Evolutionary conservation across 129 eudicot genomes (phyloP).

Genomic region (Gnaphalium uliginosum): DNA sequence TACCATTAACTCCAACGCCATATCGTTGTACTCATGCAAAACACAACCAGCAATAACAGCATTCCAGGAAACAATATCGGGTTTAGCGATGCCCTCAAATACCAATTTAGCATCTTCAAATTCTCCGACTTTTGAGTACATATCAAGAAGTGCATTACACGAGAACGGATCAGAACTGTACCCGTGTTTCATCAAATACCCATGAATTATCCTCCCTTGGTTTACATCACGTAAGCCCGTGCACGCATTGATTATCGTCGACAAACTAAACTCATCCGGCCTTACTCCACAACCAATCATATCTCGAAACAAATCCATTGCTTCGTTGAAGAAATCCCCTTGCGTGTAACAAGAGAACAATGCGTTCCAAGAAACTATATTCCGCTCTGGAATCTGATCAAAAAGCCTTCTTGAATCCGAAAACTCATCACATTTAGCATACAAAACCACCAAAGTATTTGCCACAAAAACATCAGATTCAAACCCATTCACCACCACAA

Average conservation of each 20-base stretch:
- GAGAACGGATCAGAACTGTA: conserved; percentile 69
- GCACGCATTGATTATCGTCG: conserved; percentile 74
- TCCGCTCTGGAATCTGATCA: conserved; percentile 60
- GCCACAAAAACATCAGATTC: conserved; percentile 73
- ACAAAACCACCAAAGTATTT: conserved; percentile 71
- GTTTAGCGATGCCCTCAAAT: conserved; percentile 51
- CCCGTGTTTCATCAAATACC: conserved; percentile 74
- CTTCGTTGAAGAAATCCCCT: conserved; percentile 49
- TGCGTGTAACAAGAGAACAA: conserved; percentile 58
- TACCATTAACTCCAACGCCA: conserved; percentile 50
- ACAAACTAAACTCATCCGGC: conserved; percentile 82
- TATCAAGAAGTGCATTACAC: conserved; percentile 77
- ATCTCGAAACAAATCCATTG: conserved; percentile 64
- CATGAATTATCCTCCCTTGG: conserved; percentile 68
- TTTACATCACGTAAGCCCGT: conserved; percentile 55
- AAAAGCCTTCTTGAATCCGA: conserved; percentile 65
- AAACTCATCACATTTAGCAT: conserved; percentile 68
- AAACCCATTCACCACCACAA: conserved; percentile 63
- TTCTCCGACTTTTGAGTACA: conserved; percentile 80
- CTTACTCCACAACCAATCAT: conserved; percentile 58
- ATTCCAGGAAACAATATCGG: conserved; percentile 92
- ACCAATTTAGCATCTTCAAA: conserved; percentile 52
- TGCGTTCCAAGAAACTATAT: conserved; percentile 81
- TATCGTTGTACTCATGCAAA: conserved; percentile 57
- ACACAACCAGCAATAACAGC: conserved; percentile 84